phyloP scores from a whole-genome alignment of 345 rosid species.

The Litchi chinensis region DNA sequence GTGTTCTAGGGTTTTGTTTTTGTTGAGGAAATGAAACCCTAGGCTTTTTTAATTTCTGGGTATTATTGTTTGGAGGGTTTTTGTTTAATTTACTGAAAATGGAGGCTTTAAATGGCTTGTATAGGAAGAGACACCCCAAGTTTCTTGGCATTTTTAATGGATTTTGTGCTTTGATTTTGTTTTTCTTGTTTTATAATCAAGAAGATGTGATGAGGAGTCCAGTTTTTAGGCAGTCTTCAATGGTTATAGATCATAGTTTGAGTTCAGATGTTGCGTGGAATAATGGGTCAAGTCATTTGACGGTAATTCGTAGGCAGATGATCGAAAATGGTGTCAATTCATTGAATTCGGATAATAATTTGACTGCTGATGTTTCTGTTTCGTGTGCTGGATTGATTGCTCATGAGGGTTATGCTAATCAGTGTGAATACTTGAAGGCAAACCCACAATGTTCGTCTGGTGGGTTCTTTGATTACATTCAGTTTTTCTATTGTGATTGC shows the following conservation, averaged over 20 bases:
- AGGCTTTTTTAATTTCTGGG: conserved; percentile 18
- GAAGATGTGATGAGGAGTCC: conserved; percentile 34
- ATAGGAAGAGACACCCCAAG: conserved; percentile 29
- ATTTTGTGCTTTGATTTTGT: conserved; percentile 34
- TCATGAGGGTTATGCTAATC: conserved; percentile 47
- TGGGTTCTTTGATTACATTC: conserved; percentile 81
- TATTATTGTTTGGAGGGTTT: conserved; percentile 10
- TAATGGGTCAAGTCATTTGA: conserved; percentile 31
- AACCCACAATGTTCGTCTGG: conserved; percentile 66
- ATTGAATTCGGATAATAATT: conserved; percentile 25
- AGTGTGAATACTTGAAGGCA: conserved; percentile 59
- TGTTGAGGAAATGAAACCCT: conserved; percentile 37
- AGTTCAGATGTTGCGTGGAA: conserved; percentile 1
- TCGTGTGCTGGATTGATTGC: conserved; percentile 47
- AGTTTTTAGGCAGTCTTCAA: conserved; percentile 28
- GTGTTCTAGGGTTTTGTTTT: conserved; percentile 27
- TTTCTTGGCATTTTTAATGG: conserved; percentile 47
- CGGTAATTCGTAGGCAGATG: conserved; percentile 31
- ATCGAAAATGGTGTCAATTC: conserved; percentile 26
- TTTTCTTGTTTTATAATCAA: conserved; percentile 41
- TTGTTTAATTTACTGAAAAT: conserved; percentile 19
- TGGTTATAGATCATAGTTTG: conserved; percentile 25
- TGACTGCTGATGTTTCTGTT: conserved; percentile 34
- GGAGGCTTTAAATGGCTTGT: conserved; percentile 24
- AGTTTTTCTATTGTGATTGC: conserved; percentile 74